A percentile compares a stretch with the other conserved stretches of the same genome.
Conservation (phyloP, 1,284 basidiomycete species). For the Rhodotorula sp. region DNA sequence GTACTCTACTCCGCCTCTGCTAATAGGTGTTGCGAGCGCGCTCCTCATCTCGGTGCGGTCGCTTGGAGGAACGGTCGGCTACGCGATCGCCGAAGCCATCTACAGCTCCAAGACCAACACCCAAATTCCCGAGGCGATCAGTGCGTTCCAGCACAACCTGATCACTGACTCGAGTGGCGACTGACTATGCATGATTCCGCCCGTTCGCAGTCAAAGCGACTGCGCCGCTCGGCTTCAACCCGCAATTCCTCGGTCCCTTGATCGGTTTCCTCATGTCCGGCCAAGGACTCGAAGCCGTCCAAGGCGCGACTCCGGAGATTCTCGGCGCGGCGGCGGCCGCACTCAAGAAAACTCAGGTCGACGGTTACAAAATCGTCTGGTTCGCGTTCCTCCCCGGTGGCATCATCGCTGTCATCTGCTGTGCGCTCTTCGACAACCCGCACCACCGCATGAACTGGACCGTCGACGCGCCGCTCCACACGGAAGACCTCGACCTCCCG, state of each 20-base stretch:
- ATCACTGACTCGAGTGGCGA: not conserved
- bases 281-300: constrained; percentile 6
- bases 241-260: constrained; percentile 1
- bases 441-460: constrained; percentile 23
- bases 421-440: constrained; percentile 19
- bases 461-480: not conserved
- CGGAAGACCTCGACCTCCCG: not conserved
- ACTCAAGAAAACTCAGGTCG: constrained; percentile 1
- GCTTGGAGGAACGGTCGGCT: constrained; percentile 20
- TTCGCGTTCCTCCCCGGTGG: constrained; percentile 22
- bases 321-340: constrained; percentile 10
- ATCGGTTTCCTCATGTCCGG: constrained; percentile 10
- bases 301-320: constrained; percentile 7
- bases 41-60: constrained; percentile 9
- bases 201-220: not conserved
- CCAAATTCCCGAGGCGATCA: constrained; percentile 12
- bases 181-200: too few relatives aligned
- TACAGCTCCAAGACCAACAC: constrained; percentile 9
- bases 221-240: constrained; percentile 12
- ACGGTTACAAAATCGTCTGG: constrained; percentile 26
- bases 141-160: not conserved
- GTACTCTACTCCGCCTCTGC: constrained; percentile 20
- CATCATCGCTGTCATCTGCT: constrained; percentile 17
- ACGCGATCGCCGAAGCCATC: constrained; percentile 18
- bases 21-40: constrained; percentile 19